Evolutionary conservation across 2,329 filamentous ascomycete species (phyloP), one percentile per base, ranked within the genome.

Genomic region (Elsinoe perseae): DNA sequence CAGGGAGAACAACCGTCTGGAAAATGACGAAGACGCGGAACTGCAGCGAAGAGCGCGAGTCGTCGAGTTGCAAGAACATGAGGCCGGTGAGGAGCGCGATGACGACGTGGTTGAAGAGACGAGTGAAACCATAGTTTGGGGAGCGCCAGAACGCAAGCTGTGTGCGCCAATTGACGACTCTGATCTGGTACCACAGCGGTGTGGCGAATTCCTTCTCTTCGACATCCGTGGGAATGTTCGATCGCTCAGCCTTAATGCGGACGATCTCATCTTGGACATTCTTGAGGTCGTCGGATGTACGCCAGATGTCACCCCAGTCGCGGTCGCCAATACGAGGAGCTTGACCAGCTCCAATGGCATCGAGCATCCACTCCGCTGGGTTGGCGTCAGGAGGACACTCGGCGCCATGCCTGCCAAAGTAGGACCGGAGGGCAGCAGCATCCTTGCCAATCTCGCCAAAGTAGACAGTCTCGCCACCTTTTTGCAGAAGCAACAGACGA

Each of bases 21-120:
- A 95, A 95, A 69, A 93, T 87, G 70, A 92, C 82, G 70, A 95
- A 95, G 60, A 95, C 80, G 59, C 85, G 84, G 75, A 93, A 87
- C 70, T 95, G 90, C 3, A 95, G 78, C 1, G 85, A 87, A 1
- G 84, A 74, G 8, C 86, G 81, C 2, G 86, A 89, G 64, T 90
- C 73, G 66, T 92, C 84, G 7, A 95, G 80, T 59, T 89, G 80
- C 48, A 95, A 75, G 69, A 86, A 95, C 30, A 85, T 85, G 10
- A 95, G 77, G 63, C 90, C 90, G 0, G 86, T 89, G 56, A 95
- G 73, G 12, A 95, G 66, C 1, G 87, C 85, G 61, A 95, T 87
- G 59, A 83, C 80, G 58, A 92, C 75, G 68, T 95, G 89, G 66
- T 87, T 91, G 76, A 92, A 95, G 16, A 95, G 75, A 16, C 89